Evolutionary conservation across 2,329 filamentous ascomycete species (phyloP).

Genomic region (Nectriaceae sp.): DNA sequence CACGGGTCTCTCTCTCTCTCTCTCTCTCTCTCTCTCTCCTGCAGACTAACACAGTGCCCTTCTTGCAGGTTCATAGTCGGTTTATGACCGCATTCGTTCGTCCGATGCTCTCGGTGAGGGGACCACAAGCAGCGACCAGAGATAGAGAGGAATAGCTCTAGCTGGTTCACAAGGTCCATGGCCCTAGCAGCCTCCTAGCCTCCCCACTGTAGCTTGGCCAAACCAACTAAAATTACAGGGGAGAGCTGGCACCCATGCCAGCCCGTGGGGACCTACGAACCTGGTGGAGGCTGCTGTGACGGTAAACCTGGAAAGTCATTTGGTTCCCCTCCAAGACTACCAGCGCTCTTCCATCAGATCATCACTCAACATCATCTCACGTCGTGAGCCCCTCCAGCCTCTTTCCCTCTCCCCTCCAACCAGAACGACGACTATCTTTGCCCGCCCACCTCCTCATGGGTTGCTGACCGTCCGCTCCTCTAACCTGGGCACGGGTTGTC

Average conservation of each 20-base stretch:
- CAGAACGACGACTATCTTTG: constrained; percentile 1
- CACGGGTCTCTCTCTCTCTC: no score
- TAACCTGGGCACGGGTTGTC: constrained; percentile 21
- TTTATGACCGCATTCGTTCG: no score
- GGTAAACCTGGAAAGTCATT: background rate
- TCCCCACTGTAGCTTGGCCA: background rate
- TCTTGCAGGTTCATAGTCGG: no score
- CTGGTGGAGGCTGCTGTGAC: no score
- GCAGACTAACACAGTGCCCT: no score
- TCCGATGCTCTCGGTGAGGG: no score
- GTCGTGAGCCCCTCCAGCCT: background rate
- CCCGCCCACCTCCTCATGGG: constrained; percentile 18
- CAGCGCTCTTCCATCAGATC: background rate
- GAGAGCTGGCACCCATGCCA: background rate
- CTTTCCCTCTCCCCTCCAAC: background rate
- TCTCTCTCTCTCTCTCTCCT: no score
- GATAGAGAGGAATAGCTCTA: no score
- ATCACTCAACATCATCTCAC: background rate
- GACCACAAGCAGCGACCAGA: no score
- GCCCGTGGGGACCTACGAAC: no score
- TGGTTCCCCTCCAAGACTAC: background rate
- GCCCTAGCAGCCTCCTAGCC: background rate
- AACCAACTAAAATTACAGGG: background rate
- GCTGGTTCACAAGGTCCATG: background rate
- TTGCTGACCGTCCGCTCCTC: constrained; percentile 23